These are phyloP conservation scores for Aegilops bicornis DNA, from an alignment of 176 grass and related monocot species.

Conservation along the genomic window DNA sequence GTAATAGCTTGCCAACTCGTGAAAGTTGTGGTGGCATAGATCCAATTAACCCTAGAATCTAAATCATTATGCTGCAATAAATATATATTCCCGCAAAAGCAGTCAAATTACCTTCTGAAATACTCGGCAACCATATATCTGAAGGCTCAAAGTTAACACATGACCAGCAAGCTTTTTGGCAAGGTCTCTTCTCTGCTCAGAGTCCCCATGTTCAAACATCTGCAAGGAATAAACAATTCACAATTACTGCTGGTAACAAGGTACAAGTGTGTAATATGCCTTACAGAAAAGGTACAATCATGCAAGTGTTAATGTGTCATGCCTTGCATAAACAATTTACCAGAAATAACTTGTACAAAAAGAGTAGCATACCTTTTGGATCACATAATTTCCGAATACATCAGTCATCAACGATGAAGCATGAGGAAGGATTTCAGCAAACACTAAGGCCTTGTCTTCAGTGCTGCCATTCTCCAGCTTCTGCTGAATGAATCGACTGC, in stretches of 20 bases:
- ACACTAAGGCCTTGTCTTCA: slow-evolving; percentile 81
- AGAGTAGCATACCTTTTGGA: slow-evolving; percentile 75
- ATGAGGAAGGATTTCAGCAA: slow-evolving; percentile 80
- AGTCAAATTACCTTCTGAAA: slow-evolving; percentile 82
- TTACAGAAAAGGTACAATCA: background rate
- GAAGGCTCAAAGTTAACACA: slow-evolving; percentile 77
- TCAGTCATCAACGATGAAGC: slow-evolving; percentile 80
- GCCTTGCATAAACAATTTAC: background rate
- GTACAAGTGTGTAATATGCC: slow-evolving; percentile 2
- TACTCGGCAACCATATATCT: slow-evolving; percentile 97
- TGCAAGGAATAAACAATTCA: slow-evolving; percentile 33
- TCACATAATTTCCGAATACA: slow-evolving; percentile 98
- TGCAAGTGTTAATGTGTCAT: background rate
- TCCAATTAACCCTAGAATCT: background rate
- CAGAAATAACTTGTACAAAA: background rate
- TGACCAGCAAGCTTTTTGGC: slow-evolving; percentile 67
- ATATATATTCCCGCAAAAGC: background rate
- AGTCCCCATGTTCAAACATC: slow-evolving; percentile 88
- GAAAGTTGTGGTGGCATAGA: too few species aligned
- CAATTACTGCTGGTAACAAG: slow-evolving; percentile 17
- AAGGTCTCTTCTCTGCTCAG: slow-evolving; percentile 80
- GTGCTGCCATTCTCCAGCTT: slow-evolving; percentile 76
- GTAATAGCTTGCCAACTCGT: too few species aligned
- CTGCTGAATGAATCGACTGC: slow-evolving; percentile 96
- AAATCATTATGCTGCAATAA: slow-evolving; percentile 12